These are phyloP conservation scores for Scheffersomyces lignicola DNA, from an alignment of 1,139 yeast species.

Conservation along the genomic window DNA sequence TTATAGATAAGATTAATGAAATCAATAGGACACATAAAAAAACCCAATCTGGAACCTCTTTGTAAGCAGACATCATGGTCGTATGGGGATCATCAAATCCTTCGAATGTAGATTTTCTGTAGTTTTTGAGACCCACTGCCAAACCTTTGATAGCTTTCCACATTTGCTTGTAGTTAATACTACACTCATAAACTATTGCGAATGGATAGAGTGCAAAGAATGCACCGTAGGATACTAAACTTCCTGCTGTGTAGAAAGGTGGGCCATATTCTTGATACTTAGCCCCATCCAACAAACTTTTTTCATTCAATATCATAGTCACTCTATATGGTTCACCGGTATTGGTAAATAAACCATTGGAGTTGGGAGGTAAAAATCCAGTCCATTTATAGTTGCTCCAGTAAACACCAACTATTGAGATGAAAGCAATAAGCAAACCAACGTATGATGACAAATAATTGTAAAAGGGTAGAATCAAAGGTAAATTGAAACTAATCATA, in stretches of 20 bases:
- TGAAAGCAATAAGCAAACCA: conserved; percentile 44
- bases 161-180: conserved; percentile 28
- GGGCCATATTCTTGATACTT: conserved; percentile 49
- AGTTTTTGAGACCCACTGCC: conserved; percentile 23
- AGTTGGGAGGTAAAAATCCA: conserved; percentile 51
- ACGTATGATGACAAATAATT: conserved; percentile 37
- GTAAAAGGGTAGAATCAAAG: conserved; percentile 44
- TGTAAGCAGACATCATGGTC: conserved; percentile 51
- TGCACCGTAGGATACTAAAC: conserved; percentile 52
- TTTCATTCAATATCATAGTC: conserved; percentile 32
- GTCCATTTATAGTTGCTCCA: conserved; percentile 51
- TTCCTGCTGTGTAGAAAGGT: conserved; percentile 61
- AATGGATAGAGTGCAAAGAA: conserved; percentile 58
- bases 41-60: conserved; percentile 65
- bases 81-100: conserved; percentile 52
- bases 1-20: conserved; percentile 47
- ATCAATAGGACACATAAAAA: conserved; percentile 44
- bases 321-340: conserved; percentile 42
- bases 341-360: conserved; percentile 47
- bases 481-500: conserved; percentile 14
- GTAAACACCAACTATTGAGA: conserved; percentile 44
- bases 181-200: conserved; percentile 42
- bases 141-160: conserved; percentile 11
- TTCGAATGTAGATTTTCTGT: conserved; percentile 25
- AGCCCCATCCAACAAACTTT: conserved; percentile 31